Base-by-base conservation (phyloP, 306 rosid genomes). In the Clitoria ternatea region DNA sequence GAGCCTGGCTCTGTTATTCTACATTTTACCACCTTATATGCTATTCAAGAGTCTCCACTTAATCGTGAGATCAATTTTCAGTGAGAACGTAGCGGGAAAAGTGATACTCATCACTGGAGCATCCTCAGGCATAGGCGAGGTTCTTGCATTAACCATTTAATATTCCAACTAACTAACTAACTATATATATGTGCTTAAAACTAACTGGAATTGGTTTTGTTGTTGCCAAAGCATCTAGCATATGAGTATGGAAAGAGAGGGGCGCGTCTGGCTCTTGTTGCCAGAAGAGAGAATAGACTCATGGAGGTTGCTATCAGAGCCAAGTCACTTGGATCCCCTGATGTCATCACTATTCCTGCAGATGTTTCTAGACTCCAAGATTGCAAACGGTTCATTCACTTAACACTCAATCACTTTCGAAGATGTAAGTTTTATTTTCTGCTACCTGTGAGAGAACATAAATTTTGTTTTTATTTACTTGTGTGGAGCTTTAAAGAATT, bases 51-150 rank as follows among this genome's bases (percentile, higher is more conserved):
- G 61, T 29, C n/a, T 80, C 54, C 14, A 1, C 45, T 67, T 12
- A 60, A 15, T 22, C 39, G 7, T 19, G 47, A 68, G 61, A 67
- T 76, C 76, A 47, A 2, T 50, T 8, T 47, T 7, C 27, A 26
- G 33, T 13, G 83, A 82, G 72, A 63, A 85, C 56, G 84, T 89
- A 32, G 80, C 83, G 22, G 89, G 91, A 65, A 84, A 86, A 83
- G 89, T 88, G 3, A 59, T 89, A 29, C 79, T 89, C 5, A 84
- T 84, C 66, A 77, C 86, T 6, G 91, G 88, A 11, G 89, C 82
- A 0, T 86, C 86, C 61, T 89, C 86, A 0, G 81, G 89, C 61
- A 84, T 74, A 15, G 89, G 96, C 69, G 82, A 89, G 89, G 90
- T 85, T 47, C 73, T 52, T 13, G 6, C 66, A 18, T 15, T 22